These are phyloP conservation scores for Chenopodium berlandieri DNA, from an alignment of 148 eudicot genomes.

Conservation along the genomic window DNA sequence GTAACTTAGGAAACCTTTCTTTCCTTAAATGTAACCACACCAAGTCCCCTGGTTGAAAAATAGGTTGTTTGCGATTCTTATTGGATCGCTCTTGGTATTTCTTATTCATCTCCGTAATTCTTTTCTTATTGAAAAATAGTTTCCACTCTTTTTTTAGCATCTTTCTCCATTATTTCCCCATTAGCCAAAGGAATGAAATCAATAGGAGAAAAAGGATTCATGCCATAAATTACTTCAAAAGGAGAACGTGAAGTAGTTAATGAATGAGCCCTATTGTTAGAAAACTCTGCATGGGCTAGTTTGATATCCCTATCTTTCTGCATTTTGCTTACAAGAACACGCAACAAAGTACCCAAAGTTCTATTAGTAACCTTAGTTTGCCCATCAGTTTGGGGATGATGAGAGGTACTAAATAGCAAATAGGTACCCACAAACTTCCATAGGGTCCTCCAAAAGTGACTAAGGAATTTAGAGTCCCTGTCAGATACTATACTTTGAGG, in stretches of 20 bases:
- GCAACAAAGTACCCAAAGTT: not conserved
- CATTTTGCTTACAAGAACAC: not conserved
- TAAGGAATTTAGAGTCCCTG: not conserved
- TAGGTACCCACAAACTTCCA: not conserved
- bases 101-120: not conserved
- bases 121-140: no score
- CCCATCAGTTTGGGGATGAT: not conserved
- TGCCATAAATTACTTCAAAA: not conserved
- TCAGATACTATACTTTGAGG: not conserved
- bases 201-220: not conserved
- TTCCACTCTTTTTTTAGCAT: not conserved
- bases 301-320: no score
- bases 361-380: not conserved
- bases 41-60: not conserved
- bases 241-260: not conserved
- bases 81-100: not conserved
- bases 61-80: not conserved
- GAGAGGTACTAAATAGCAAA: not conserved
- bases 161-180: no score
- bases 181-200: no score
- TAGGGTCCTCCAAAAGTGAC: not conserved
- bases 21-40: not conserved
- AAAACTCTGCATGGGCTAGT: no score
- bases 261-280: no score
- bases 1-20: not conserved